A percentile compares a stretch with the other conserved stretches of the same genome.
Evolutionary conservation across 2,329 filamentous ascomycete genomes (phyloP).

Genomic region (Fonsecaea pugnacius): DNA sequence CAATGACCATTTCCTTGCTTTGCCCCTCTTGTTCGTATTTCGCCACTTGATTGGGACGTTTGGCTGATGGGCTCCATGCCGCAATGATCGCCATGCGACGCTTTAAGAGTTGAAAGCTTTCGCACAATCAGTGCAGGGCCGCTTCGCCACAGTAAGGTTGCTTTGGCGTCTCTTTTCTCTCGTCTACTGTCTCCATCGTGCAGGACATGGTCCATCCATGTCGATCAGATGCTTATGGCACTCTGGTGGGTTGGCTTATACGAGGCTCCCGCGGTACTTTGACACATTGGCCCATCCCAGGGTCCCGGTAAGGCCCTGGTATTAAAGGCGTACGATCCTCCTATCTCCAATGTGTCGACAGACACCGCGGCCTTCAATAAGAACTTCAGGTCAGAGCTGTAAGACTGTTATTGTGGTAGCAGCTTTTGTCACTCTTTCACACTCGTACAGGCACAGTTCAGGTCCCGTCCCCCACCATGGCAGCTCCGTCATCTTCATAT

Average conservation of each 20-base stretch:
- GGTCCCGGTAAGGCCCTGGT: neutral
- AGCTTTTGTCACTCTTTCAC: neutral
- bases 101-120: neutral
- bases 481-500: neutral
- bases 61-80: neutral
- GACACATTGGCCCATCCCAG: neutral
- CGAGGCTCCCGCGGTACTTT: neutral
- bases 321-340: neutral
- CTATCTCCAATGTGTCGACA: neutral
- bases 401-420: neutral
- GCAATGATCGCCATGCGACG: neutral
- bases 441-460: neutral
- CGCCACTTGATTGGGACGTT: neutral
- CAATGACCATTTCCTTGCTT: neutral
- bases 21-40: neutral
- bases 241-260: constrained; percentile 2
- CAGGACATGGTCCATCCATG: neutral
- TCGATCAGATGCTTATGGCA: neutral
- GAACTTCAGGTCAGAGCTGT: neutral
- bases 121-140: neutral
- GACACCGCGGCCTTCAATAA: neutral
- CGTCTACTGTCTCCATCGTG: neutral
- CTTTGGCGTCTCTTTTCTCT: neutral
- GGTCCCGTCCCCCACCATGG: neutral
- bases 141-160: constrained; percentile 1